A percentile compares a stretch with the other conserved stretches of the same genome.
Conservation (phyloP, 345 rosid species). For the Cardamine occulta region DNA sequence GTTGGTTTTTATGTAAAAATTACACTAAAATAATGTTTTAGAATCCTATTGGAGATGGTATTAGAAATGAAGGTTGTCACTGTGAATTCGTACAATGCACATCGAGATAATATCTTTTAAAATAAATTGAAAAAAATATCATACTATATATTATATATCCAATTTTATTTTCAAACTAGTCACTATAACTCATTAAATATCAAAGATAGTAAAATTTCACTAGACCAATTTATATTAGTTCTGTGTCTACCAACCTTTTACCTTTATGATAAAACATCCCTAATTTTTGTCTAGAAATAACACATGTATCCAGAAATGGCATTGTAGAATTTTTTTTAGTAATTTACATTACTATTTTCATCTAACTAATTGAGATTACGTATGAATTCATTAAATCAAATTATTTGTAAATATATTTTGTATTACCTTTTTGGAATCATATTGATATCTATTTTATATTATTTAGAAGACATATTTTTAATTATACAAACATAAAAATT, state of each 20-base stretch:
- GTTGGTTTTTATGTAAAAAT: too few species aligned
- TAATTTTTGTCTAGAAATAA: not conserved
- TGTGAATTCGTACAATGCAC: not conserved
- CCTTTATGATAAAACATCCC: not conserved
- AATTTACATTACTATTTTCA: not conserved
- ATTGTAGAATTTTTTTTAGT: not conserved
- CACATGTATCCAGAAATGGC: slow-evolving; percentile 6
- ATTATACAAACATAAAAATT: not conserved
- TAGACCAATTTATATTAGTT: not conserved
- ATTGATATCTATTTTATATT: not conserved
- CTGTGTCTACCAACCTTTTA: slow-evolving; percentile 6
- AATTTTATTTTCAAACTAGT: not conserved
- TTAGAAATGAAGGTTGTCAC: slow-evolving; percentile 18
- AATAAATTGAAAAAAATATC: not conserved
- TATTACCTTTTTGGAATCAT: not conserved
- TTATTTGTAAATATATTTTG: not conserved
- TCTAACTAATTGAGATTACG: not conserved
- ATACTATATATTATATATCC: not conserved
- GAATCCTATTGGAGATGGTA: too few species aligned
- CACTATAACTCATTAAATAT: not conserved
- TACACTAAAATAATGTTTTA: too few species aligned
- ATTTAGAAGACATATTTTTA: not conserved
- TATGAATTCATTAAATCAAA: not conserved
- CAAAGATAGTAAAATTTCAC: not conserved
- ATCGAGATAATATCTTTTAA: not conserved